A percentile compares a stretch with the other conserved stretches of the same genome.
Evolutionary conservation across 176 grass and related monocot species (phyloP).

Genomic region (Oryza punctata): DNA sequence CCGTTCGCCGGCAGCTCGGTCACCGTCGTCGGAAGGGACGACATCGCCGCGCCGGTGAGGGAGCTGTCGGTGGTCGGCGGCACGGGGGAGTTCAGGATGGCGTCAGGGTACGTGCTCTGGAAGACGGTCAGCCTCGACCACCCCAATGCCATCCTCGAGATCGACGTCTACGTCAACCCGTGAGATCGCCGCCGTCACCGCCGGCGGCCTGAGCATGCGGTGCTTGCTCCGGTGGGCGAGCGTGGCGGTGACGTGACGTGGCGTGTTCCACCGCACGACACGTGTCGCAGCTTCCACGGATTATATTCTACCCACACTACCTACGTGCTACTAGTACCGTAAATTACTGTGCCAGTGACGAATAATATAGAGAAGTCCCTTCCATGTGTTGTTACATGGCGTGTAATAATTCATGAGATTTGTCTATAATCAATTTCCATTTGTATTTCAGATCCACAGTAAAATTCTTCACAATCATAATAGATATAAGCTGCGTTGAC

Average conservation of each 20-base stretch:
- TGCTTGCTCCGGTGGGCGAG: too few species aligned
- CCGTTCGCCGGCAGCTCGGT: constrained; percentile 45
- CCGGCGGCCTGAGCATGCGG: too few species aligned
- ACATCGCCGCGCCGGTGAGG: constrained; percentile 16
- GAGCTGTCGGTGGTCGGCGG: constrained; percentile 47
- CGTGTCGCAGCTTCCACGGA: not conserved
- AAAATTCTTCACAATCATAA: too few species aligned
- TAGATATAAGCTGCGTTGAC: too few species aligned
- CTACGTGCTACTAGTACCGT: too few species aligned
- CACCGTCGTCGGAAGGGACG: constrained; percentile 38
- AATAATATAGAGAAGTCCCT: not conserved
- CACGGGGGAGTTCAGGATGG: constrained; percentile 38
- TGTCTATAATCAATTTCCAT: not conserved
- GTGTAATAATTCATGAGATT: not conserved
- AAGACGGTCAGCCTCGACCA: constrained; percentile 30
- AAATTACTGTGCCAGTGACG: too few species aligned
- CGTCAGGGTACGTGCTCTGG: constrained; percentile 25
- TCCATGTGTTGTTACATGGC: not conserved
- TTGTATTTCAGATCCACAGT: too few species aligned
- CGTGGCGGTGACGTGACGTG: not conserved
- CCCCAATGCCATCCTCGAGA: constrained; percentile 41
- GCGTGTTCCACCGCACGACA: not conserved
- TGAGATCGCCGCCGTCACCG: not conserved
- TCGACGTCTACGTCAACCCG: constrained; percentile 38
- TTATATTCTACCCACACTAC: not conserved